Base-by-base conservation (phyloP, 768 basidiomycete species). In the Tulasnella sp. region DNA sequence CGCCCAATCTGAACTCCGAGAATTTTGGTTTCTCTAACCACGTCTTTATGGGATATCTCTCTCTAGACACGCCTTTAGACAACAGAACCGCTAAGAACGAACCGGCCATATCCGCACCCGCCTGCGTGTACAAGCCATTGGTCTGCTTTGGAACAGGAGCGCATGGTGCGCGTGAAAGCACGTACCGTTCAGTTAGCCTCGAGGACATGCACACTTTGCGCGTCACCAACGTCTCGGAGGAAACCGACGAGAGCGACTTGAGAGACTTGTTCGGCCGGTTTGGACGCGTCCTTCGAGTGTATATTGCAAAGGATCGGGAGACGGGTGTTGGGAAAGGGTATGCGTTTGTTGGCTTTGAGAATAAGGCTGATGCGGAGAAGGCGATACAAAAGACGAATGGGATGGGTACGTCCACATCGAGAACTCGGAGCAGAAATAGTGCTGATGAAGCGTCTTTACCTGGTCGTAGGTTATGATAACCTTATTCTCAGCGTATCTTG, bases 161-260 rank as follows among this genome's bases (percentile, higher is more conserved):
- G 80, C 86, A 87, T 52, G 82, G 87, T 69, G 80, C 86, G 3
- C 87, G 88, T n/a, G 68, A 25, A n/a, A 76, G 77, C 29, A 85
- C 87, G 67, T 8, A 17, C 42, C 42, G 42, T 8, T 17, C 42
- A 8, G 9, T 8, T 8, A 86, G 83, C 22, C 88, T 96, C 54
- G 96, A 99, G 82, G 97, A 99, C 81, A 88, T 96, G 25, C 97
- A 97, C 3, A 99, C 97, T 0, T 88, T 99, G 22, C 94, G 97
- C 39, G 94, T 99, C 79, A 98, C 97, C 40, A 99, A 99, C 80
- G 91, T 99, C 77, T 94, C 93, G 6, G 93, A 95, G 83, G 97
- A 99, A 80, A 96, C 96, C 1, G 91, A 93, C 79, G 97, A 99
- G 82, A 91, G 90, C 81, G 97, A 99, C 83, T 85, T 99, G 34